Conservation (phyloP, 2,329 filamentous ascomycete species). For the Talaromyces funiculosus region DNA sequence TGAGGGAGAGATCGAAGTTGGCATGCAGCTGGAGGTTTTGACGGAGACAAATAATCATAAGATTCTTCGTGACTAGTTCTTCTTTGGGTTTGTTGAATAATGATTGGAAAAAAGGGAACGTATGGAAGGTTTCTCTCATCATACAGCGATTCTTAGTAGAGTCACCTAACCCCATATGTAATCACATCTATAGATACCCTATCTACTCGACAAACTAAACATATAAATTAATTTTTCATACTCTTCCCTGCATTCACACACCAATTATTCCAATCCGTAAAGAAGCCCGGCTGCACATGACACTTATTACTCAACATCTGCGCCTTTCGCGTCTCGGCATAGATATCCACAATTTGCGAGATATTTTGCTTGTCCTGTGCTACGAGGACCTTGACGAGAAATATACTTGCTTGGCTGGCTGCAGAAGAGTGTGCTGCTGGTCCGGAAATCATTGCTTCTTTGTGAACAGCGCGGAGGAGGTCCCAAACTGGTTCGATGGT, state of each 20-base stretch:
- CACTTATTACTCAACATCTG: slow-evolving; percentile 55
- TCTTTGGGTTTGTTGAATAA: not conserved
- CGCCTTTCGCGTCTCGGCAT: slow-evolving; percentile 55
- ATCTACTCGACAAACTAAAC: not conserved
- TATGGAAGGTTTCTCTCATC: not conserved
- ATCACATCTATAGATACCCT: not conserved
- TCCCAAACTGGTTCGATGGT: slow-evolving; percentile 44
- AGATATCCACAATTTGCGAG: slow-evolving; percentile 56
- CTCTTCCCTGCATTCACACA: slow-evolving; percentile 44
- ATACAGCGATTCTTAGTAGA: not conserved
- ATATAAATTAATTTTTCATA: slow-evolving; percentile 29
- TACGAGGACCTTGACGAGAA: slow-evolving; percentile 40
- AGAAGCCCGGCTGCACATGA: slow-evolving; percentile 60
- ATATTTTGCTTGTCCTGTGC: slow-evolving; percentile 48
- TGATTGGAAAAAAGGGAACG: not conserved
- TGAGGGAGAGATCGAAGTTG: slow-evolving; percentile 52
- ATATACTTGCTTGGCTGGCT: slow-evolving; percentile 56
- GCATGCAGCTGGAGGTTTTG: slow-evolving; percentile 54
- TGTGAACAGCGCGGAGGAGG: slow-evolving; percentile 62
- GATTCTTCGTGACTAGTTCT: slow-evolving; percentile 41
- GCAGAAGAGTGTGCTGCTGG: slow-evolving; percentile 68
- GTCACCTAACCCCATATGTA: too few species aligned
- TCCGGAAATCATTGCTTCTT: slow-evolving; percentile 50
- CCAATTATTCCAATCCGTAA: slow-evolving; percentile 71
- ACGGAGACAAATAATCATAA: slow-evolving; percentile 54